Evolutionary conservation across 2,329 filamentous ascomycete species (phyloP).

Genomic region (Hypoxylon sp.): DNA sequence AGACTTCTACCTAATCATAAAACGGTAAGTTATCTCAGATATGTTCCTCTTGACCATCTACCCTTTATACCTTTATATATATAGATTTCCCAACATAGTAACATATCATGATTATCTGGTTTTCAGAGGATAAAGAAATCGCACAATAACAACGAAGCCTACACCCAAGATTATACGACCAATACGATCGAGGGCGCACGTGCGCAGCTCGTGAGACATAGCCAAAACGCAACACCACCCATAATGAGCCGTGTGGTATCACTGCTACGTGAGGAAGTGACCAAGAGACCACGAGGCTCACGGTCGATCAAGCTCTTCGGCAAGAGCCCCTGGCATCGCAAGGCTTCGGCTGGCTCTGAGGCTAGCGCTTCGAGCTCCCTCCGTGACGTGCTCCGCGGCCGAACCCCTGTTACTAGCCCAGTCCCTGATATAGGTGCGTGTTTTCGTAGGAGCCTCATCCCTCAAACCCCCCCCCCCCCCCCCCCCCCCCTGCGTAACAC

Average conservation of each 20-base stretch:
- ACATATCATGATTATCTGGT: background rate
- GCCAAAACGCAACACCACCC: slow-evolving; percentile 7
- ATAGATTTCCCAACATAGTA: background rate
- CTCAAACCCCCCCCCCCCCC: too few species aligned
- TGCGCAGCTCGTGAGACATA: slow-evolving; percentile 28
- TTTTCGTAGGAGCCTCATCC: background rate
- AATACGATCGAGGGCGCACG: slow-evolving; percentile 23
- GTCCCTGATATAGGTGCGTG: slow-evolving; percentile 38
- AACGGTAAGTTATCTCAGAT: slow-evolving; percentile 27
- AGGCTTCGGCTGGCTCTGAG: slow-evolving; percentile 57
- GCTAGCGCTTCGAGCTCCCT: slow-evolving; percentile 61
- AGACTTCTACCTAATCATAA: slow-evolving; percentile 33
- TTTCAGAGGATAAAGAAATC: slow-evolving; percentile 33
- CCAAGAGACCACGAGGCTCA: background rate
- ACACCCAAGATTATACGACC: slow-evolving; percentile 28
- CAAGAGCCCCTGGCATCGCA: slow-evolving; percentile 59
- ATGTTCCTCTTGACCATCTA: background rate
- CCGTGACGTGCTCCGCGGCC: slow-evolving; percentile 57
- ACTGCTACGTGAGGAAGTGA: slow-evolving; percentile 55
- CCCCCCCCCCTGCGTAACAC: too few species aligned
- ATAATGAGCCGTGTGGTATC: slow-evolving; percentile 44
- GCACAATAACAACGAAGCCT: slow-evolving; percentile 20
- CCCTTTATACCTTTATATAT: background rate
- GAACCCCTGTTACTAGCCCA: slow-evolving; percentile 55
- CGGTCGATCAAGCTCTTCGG: slow-evolving; percentile 58